Evolutionary conservation across 257 asterid species (phyloP), one percentile per base, ranked within the genome.

Genomic region (Petrea volubilis): DNA sequence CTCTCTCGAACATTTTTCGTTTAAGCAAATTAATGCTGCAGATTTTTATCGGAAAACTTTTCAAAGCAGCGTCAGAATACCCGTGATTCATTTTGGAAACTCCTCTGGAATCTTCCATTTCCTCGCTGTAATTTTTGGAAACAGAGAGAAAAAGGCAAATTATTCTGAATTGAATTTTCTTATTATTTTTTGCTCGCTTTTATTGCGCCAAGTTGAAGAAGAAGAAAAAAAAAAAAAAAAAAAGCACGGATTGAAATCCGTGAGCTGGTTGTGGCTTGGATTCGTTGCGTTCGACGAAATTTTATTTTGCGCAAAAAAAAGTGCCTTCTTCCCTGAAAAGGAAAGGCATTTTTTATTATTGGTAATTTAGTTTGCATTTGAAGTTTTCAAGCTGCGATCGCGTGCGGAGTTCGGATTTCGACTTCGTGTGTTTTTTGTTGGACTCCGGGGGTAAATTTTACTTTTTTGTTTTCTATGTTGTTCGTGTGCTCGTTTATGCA

Each of bases 401-500:
- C 58, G 64, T 25, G 76, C 79, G 82, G 85, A 73, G 79, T 80
- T 80, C 74, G 17, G 81, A 58, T 38, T 64, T 77, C 69, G 68
- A 49, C 20, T 63, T 69, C 33, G 44, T 51, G 66, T 69, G 52
- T 44, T 69, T 70, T 63, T 41, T 61, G n/a, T 64, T 56, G 72
- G 52, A 64, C 77, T 77, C 77, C 78, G 75, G 65, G 61, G 86
- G 83, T 81, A 64, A 73, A 12, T 15, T 51, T 51, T n/a, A 29
- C 34, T 23, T 41, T 21, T 50, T 34, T 15, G 24, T 18, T 3
- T 38, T 38, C 38, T 53, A 27, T 49, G 5, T 55, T 60, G 58
- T 40, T 61, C n/a, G 61, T 21, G 28, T 28, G 61, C 7, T 67
- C 33, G 27, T 62, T 70, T 44, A 13, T 44, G 74, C 34, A 20